Conservation (phyloP, 1,284 basidiomycete genomes). For the Vanrija humicola region DNA sequence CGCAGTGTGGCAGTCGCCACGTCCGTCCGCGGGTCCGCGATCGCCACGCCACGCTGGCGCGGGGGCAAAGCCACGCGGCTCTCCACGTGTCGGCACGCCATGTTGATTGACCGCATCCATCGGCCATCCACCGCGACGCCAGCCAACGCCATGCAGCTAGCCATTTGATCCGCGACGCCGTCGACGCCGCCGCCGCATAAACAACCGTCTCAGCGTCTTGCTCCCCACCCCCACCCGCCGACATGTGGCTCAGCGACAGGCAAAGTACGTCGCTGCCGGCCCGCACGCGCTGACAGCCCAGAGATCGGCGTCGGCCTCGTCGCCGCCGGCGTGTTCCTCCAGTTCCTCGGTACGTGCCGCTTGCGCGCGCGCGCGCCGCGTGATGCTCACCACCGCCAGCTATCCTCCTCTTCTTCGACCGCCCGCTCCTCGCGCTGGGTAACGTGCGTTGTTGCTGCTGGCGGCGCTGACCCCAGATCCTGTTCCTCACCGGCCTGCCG, state of each 20-base stretch:
- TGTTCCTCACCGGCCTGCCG: slow-evolving; percentile 86
- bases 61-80: too few species aligned
- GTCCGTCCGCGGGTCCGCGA: too few species aligned
- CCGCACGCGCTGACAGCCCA: slow-evolving; percentile 46
- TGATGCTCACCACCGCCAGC: slow-evolving; percentile 45
- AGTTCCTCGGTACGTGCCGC: slow-evolving; percentile 64
- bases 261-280: too few species aligned
- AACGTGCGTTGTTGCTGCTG: slow-evolving; percentile 58
- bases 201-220: not conserved
- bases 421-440: slow-evolving; percentile 90
- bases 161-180: too few species aligned
- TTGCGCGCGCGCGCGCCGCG: not conserved
- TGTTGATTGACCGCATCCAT: too few species aligned
- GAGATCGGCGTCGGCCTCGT: slow-evolving; percentile 96
- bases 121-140: too few species aligned
- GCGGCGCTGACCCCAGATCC: slow-evolving; percentile 57
- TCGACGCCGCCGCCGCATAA: too few species aligned
- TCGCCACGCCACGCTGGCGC: too few species aligned
- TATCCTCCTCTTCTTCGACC: slow-evolving; percentile 94
- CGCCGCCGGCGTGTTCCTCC: slow-evolving; percentile 94
- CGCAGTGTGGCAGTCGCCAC: too few species aligned
- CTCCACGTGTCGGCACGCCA: too few species aligned
- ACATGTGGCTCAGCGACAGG: slow-evolving; percentile 64
- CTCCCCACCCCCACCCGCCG: not conserved
- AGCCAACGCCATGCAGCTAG: too few species aligned